phyloP scores from a whole-genome alignment of 2,329 filamentous ascomycete genomes.

The Colletotrichum sp. region DNA sequence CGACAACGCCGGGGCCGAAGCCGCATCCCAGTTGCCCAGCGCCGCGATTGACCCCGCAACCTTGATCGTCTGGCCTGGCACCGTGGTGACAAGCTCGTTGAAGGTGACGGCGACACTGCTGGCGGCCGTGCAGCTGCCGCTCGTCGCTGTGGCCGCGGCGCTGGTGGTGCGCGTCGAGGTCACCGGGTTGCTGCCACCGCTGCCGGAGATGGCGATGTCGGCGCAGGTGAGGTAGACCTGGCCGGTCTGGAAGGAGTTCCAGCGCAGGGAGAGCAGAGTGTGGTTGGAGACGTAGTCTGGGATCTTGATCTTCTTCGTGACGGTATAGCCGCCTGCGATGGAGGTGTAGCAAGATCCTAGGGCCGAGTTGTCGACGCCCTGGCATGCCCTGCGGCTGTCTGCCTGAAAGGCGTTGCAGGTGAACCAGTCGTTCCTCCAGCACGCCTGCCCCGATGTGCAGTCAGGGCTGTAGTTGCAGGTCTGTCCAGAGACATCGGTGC shows the following conservation, averaged over 20 bases:
- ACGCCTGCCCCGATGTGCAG: constrained; percentile 46
- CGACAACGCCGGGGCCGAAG: constrained; percentile 52
- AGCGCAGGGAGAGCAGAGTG: constrained; percentile 56
- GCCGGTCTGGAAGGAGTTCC: constrained; percentile 60
- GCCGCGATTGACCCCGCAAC: constrained; percentile 49
- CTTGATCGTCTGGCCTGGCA: constrained; percentile 56
- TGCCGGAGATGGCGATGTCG: constrained; percentile 49
- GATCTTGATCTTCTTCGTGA: constrained; percentile 56
- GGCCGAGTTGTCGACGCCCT: constrained; percentile 50
- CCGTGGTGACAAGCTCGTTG: constrained; percentile 46
- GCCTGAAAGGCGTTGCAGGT: constrained; percentile 53
- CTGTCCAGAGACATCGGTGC: constrained; percentile 56
- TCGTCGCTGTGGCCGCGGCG: constrained; percentile 20
- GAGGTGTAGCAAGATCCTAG: constrained; percentile 54
- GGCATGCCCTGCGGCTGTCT: constrained; percentile 40
- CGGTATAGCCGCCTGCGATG: constrained; percentile 58
- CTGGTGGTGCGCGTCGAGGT: constrained; percentile 23
- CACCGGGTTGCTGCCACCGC: constrained; percentile 16
- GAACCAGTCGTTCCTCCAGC: constrained; percentile 59
- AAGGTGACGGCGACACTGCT: constrained; percentile 46
- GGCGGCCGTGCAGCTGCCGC: constrained; percentile 31
- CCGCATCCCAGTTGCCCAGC: constrained; percentile 38
- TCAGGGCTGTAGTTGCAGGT: constrained; percentile 53
- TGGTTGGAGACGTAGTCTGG: constrained; percentile 53
- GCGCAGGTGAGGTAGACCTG: constrained; percentile 60